A percentile compares a stretch with the other conserved stretches of the same genome.
These are phyloP conservation scores for Flaveria ramosissima DNA, from an alignment of 129 eudicot genomes.

Conservation along the genomic window DNA sequence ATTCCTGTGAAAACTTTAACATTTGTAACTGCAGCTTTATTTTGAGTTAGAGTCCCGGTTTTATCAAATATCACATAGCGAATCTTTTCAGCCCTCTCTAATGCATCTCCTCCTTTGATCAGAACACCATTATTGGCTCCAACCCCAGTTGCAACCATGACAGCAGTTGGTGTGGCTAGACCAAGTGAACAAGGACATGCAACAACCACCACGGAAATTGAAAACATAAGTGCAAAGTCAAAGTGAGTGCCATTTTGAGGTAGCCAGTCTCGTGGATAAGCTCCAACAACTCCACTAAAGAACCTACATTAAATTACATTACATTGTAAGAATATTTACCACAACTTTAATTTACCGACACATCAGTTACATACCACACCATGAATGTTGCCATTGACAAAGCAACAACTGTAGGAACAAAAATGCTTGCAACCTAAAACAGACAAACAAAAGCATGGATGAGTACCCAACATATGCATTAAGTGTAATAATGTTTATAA, in stretches of 20 bases:
- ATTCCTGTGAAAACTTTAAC: slow-evolving; percentile 68
- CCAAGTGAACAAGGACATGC: slow-evolving; percentile 99
- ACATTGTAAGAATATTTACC: slow-evolving; percentile 5
- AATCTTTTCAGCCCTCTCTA: slow-evolving; percentile 85
- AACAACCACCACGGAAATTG: slow-evolving; percentile 85
- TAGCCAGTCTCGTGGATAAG: slow-evolving; percentile 69
- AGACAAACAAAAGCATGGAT: slow-evolving; percentile 15
- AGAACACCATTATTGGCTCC: slow-evolving; percentile 93
- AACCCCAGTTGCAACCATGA: slow-evolving; percentile 96
- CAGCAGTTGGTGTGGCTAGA: slow-evolving; percentile 94
- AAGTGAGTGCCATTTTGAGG: slow-evolving; percentile 76
- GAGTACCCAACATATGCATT: background rate
- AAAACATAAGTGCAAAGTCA: slow-evolving; percentile 88
- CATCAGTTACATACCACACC: slow-evolving; percentile 64
- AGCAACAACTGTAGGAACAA: slow-evolving; percentile 75
- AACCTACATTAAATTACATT: slow-evolving; percentile 48
- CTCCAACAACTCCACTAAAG: slow-evolving; percentile 71
- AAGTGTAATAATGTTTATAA: slow-evolving; percentile 1
- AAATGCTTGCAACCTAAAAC: slow-evolving; percentile 85
- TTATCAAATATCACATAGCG: slow-evolving; percentile 85
- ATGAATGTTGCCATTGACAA: slow-evolving; percentile 68
- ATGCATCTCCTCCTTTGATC: slow-evolving; percentile 94
- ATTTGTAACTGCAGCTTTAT: slow-evolving; percentile 77
- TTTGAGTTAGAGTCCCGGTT: slow-evolving; percentile 93
- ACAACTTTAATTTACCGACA: background rate